phyloP scores from a whole-genome alignment of 352 stramenopile species.

The Bremia lactucae region DNA sequence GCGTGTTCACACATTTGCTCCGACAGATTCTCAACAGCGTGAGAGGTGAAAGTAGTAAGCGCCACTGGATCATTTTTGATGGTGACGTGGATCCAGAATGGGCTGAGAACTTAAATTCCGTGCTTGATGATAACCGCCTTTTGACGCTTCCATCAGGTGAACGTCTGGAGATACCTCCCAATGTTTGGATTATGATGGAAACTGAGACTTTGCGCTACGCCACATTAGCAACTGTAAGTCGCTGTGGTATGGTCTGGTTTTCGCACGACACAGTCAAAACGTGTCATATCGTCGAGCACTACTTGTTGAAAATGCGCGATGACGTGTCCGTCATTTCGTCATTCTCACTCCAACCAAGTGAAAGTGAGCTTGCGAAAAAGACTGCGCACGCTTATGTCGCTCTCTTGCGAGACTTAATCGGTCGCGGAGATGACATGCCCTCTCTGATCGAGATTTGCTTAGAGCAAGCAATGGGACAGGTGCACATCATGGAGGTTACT shows the following conservation, averaged over 20 bases:
- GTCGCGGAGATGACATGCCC: slow-evolving; percentile 34
- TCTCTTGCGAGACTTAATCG: slow-evolving; percentile 46
- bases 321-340: slow-evolving; percentile 51
- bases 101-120: slow-evolving; percentile 99
- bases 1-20: slow-evolving; percentile 97
- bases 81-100: slow-evolving; percentile 99
- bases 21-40: slow-evolving; percentile 96
- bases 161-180: slow-evolving; percentile 93
- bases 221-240: slow-evolving; percentile 98
- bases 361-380: slow-evolving; percentile 54
- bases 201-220: slow-evolving; percentile 97
- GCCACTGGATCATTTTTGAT: slow-evolving; percentile 99
- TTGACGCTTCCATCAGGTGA: slow-evolving; percentile 98
- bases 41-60: slow-evolving; percentile 90
- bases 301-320: slow-evolving; percentile 60
- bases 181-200: slow-evolving; percentile 99
- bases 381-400: slow-evolving; percentile 59
- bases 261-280: slow-evolving; percentile 92
- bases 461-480: slow-evolving; percentile 84
- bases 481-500: slow-evolving; percentile 96
- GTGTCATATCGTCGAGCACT: slow-evolving; percentile 85
- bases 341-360: slow-evolving; percentile 54
- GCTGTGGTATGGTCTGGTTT: slow-evolving; percentile 99
- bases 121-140: slow-evolving; percentile 99
- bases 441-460: slow-evolving; percentile 89